Conservation (phyloP, 352 stramenopile species). For the Albugo candida region DNA sequence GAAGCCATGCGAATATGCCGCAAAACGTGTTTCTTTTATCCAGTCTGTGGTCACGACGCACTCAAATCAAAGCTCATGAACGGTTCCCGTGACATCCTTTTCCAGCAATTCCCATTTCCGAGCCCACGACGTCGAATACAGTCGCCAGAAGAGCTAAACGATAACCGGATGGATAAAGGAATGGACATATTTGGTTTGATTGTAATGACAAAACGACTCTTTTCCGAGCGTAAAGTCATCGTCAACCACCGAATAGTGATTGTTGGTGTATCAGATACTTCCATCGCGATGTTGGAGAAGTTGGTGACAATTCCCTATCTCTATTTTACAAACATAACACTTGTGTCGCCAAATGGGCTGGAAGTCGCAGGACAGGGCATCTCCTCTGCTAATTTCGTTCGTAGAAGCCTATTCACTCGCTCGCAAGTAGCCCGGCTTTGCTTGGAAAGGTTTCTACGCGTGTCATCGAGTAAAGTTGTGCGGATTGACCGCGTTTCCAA, state of each 20-base stretch:
- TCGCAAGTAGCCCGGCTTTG: slow-evolving; percentile 35
- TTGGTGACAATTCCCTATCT: slow-evolving; percentile 69
- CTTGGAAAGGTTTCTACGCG: slow-evolving; percentile 32
- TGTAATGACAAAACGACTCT: slow-evolving; percentile 55
- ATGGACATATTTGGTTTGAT: slow-evolving; percentile 57
- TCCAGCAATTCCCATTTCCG: slow-evolving; percentile 43
- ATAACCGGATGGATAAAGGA: slow-evolving; percentile 18
- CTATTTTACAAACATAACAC: slow-evolving; percentile 67
- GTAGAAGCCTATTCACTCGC: slow-evolving; percentile 20
- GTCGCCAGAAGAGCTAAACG: slow-evolving; percentile 8
- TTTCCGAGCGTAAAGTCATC: slow-evolving; percentile 72
- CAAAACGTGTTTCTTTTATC: slow-evolving; percentile 47
- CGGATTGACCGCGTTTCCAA: slow-evolving; percentile 45
- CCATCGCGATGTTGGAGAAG: slow-evolving; percentile 50
- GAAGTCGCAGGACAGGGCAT: slow-evolving; percentile 11
- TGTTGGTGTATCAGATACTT: slow-evolving; percentile 63
- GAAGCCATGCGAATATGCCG: slow-evolving; percentile 60
- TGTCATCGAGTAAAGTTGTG: slow-evolving; percentile 39
- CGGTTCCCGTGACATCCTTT: neutral
- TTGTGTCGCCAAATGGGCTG: slow-evolving; percentile 61
- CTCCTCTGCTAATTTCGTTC: slow-evolving; percentile 18
- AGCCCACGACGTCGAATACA: slow-evolving; percentile 25
- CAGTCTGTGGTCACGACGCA: slow-evolving; percentile 5
- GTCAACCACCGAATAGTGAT: slow-evolving; percentile 75
- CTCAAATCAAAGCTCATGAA: neutral